phyloP scores from a whole-genome alignment of 805 yeast genomes.

The Hanseniaspora pseudoguilliermondii region DNA sequence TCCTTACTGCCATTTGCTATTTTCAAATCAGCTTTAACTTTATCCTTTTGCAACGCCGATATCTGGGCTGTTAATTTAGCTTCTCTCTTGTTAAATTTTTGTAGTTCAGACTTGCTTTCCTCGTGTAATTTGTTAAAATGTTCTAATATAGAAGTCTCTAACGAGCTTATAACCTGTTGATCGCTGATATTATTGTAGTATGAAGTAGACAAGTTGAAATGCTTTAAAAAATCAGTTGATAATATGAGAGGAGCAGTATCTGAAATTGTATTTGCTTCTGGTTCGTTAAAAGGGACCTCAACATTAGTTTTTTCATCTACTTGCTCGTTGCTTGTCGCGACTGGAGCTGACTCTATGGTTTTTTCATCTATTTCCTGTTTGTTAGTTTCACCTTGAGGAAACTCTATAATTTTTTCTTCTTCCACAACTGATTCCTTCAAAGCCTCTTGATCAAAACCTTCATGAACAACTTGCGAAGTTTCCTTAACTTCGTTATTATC shows the following conservation, averaged over 20 bases:
- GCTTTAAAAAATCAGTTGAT: not conserved
- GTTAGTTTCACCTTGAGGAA: not conserved
- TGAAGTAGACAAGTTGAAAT: not conserved
- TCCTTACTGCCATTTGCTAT: constrained; percentile 17
- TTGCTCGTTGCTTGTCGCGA: too few relatives aligned
- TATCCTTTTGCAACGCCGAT: constrained; percentile 44
- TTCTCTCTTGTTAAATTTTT: constrained; percentile 57
- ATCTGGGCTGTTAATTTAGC: constrained; percentile 53
- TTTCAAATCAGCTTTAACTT: constrained; percentile 30
- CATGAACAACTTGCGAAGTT: not conserved
- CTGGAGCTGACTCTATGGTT: not conserved
- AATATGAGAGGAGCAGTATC: not conserved
- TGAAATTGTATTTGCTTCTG: not conserved
- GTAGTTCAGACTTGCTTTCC: constrained; percentile 63
- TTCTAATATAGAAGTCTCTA: constrained; percentile 19
- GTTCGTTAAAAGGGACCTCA: too few relatives aligned
- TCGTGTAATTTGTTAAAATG: constrained; percentile 37
- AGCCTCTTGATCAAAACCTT: not conserved
- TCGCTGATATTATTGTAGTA: not conserved
- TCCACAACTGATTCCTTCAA: not conserved
- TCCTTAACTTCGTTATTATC: too few relatives aligned
- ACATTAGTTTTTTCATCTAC: too few relatives aligned
- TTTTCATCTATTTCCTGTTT: too few relatives aligned
- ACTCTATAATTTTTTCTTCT: not conserved
- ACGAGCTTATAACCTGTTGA: not conserved